A percentile compares a stretch with the other conserved stretches of the same genome.
phyloP scores from a whole-genome alignment of 192 early-diverging fungal species.

The Diversispora epigaea region DNA sequence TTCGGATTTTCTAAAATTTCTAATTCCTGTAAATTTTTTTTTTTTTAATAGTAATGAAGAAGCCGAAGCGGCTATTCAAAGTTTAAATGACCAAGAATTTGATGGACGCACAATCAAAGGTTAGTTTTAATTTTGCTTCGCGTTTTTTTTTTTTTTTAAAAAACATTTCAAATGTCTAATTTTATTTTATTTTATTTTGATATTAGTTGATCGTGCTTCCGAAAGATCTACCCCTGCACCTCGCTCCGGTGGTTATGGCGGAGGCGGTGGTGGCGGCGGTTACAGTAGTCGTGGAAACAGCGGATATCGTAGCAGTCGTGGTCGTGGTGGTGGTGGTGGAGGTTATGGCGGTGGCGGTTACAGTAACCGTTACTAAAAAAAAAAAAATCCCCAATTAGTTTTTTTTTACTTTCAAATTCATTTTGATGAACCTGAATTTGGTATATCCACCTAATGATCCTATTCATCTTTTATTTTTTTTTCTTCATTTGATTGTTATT shows the following conservation, averaged over 20 bases:
- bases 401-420: background rate
- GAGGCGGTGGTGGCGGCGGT: conserved; percentile 41
- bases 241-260: conserved; percentile 23
- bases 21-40: background rate
- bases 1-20: conserved; percentile 37
- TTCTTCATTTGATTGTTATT: background rate
- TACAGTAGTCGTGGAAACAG: conserved; percentile 33
- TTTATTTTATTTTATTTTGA: background rate
- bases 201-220: conserved; percentile 44
- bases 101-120: conserved; percentile 74
- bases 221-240: conserved; percentile 33
- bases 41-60: conserved; percentile 36
- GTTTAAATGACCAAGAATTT: conserved; percentile 65
- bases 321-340: conserved; percentile 39
- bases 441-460: too few species aligned
- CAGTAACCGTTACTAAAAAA: conserved; percentile 33
- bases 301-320: conserved; percentile 40
- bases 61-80: conserved; percentile 61
- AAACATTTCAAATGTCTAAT: background rate
- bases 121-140: background rate
- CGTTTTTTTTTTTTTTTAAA: background rate
- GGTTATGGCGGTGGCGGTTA: conserved; percentile 31
- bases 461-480: background rate
- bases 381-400: background rate
- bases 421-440: background rate